phyloP scores from a whole-genome alignment of 306 rosid genomes.

The Amphicarpaea edgeworthii region DNA sequence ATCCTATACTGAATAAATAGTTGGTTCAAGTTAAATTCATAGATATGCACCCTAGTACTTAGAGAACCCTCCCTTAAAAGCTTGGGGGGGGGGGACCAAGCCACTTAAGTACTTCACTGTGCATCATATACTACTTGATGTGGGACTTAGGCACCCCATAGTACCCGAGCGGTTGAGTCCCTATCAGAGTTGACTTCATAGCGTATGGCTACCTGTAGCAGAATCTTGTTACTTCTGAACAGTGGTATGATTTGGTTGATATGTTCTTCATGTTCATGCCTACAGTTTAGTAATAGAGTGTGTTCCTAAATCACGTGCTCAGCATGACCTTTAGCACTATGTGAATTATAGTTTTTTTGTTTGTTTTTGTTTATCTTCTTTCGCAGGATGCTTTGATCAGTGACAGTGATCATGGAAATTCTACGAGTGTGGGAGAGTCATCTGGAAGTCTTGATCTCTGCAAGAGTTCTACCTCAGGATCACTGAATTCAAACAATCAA shows the following conservation, averaged over 20 bases:
- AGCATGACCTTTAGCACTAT: slow-evolving; percentile 24
- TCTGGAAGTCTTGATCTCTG: slow-evolving; percentile 54
- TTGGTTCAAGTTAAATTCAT: slow-evolving; percentile 12
- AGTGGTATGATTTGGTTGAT: slow-evolving; percentile 7
- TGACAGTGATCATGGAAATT: slow-evolving; percentile 50
- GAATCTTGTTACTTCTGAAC: slow-evolving; percentile 4
- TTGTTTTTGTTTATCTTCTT: slow-evolving; percentile 25
- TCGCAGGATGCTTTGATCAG: slow-evolving; percentile 53
- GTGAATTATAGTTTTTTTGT: slow-evolving; percentile 13
- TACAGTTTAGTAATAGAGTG: neutral
- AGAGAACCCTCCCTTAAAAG: neutral
- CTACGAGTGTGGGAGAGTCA: slow-evolving; percentile 54
- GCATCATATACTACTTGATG: neutral
- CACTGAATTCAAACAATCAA: slow-evolving; percentile 53
- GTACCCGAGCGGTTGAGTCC: neutral
- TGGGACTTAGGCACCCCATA: neutral
- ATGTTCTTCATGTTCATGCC: neutral
- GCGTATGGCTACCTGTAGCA: neutral
- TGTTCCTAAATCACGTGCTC: neutral
- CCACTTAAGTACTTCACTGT: neutral
- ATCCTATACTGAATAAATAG: slow-evolving; percentile 21
- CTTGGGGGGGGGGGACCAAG: neutral
- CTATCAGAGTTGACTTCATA: neutral
- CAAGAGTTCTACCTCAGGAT: slow-evolving; percentile 64
- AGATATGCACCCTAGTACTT: neutral